These are phyloP conservation scores for Suhomyces bokatorum DNA, from an alignment of 1,139 yeast genomes.

Conservation along the genomic window DNA sequence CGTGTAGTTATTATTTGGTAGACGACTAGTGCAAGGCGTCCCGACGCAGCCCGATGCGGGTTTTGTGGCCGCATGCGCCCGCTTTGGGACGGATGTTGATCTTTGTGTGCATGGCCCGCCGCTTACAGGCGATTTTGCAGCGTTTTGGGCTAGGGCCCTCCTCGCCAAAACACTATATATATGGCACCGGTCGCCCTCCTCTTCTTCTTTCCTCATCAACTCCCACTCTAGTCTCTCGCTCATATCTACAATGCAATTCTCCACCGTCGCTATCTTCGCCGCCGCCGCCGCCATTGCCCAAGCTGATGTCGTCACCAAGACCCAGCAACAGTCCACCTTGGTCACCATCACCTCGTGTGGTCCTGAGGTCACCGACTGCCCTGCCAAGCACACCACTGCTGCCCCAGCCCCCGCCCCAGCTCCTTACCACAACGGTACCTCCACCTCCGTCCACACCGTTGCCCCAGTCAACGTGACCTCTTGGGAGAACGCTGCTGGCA, in stretches of 20 bases:
- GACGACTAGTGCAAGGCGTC: constrained; percentile 5
- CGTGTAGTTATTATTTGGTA: constrained; percentile 8
- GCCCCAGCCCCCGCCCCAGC: constrained; percentile 16
- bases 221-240: constrained; percentile 36
- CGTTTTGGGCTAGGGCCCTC: constrained; percentile 1
- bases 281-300: constrained; percentile 40
- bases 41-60: not conserved
- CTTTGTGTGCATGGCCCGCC: not conserved
- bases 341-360: constrained; percentile 49
- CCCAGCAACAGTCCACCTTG: constrained; percentile 31
- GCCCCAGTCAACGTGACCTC: constrained; percentile 37
- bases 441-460: constrained; percentile 24
- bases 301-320: constrained; percentile 37
- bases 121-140: constrained; percentile 5
- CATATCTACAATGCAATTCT: constrained; percentile 41
- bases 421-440: constrained; percentile 29
- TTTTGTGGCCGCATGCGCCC: constrained; percentile 7
- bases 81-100: constrained; percentile 5
- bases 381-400: constrained; percentile 29
- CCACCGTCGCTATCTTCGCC: constrained; percentile 48
- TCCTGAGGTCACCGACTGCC: constrained; percentile 41
- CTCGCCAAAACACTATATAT: constrained; percentile 5
- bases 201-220: constrained; percentile 13
- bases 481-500: constrained; percentile 36
- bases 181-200: constrained; percentile 1